Evolutionary conservation across 805 yeast genomes (phyloP), one percentile per base, ranked within the genome.

Genomic region (Yamadazyma nakazawae): DNA sequence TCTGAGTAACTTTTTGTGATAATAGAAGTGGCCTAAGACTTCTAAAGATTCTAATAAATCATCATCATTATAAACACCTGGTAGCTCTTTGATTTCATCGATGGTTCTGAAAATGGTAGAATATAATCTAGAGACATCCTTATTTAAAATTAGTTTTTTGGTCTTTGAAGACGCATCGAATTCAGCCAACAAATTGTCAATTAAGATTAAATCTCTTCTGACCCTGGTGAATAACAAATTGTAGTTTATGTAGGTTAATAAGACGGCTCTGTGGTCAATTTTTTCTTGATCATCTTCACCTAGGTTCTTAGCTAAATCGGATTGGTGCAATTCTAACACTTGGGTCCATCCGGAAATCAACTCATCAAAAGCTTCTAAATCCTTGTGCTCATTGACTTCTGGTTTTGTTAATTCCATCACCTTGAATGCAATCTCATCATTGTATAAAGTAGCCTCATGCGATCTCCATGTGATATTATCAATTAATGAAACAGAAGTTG

Each of bases 31-130:
- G 26, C 69, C 66, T 55, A 88, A 66, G 13, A 74, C 54, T 11
- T 70, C 74, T 37, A 94, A 69, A 8, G 84, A 78, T 6, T 67
- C 66, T 51, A 70, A 62, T 45, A 92, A 72, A 18, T 76, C 82
- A 44, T 86, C 94, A 60, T 89, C 96, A 44, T 88, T 87, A 59
- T 85, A 82, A 16, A 92, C 96, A 73, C 98, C 98, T 0, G 97
- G 97, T 43, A 94, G 74, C 50, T 89, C 96, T 58, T 78, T 72
- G 39, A 89, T 66, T 53, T 84, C 84, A 2, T 65, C 66, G 31
- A 84, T 61, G 14, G 85, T 81, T 40, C 73, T 67, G 11, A 75
- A 62, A 34, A 88, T 73, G 8, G 75, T 68, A 18, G 76, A 79
- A 49, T 72, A 74, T 19, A 84, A 61, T 47, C 83, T 73, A 35